Conservation (phyloP, 2,329 filamentous ascomycete genomes). For the Fusarium sp. region DNA sequence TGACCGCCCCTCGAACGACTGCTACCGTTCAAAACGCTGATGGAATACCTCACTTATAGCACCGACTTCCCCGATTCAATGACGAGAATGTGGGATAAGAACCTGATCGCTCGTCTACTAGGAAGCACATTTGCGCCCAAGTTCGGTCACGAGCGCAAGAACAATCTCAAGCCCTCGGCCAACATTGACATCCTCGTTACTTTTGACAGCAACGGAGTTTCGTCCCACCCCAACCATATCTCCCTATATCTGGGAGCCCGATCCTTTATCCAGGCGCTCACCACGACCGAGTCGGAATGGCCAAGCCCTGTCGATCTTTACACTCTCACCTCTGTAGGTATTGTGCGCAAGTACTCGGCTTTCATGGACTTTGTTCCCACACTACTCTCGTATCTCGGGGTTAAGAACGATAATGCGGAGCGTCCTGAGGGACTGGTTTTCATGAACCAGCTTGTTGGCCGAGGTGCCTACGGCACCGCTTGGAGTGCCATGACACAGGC, state of each 20-base stretch:
- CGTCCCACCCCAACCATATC: slow-evolving; percentile 92
- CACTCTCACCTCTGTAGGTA: slow-evolving; percentile 78
- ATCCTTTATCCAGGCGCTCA: slow-evolving; percentile 75
- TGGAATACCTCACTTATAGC: slow-evolving; percentile 21
- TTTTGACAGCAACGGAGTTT: slow-evolving; percentile 87
- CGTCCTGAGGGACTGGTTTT: slow-evolving; percentile 74
- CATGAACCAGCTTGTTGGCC: slow-evolving; percentile 76
- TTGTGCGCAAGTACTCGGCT: slow-evolving; percentile 84
- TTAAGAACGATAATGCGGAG: slow-evolving; percentile 48
- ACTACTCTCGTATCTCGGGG: slow-evolving; percentile 60
- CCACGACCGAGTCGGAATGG: slow-evolving; percentile 74
- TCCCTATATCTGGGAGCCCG: slow-evolving; percentile 86
- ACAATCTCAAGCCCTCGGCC: slow-evolving; percentile 56
- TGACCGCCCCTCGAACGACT: background rate
- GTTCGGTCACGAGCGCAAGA: slow-evolving; percentile 55
- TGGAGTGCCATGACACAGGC: slow-evolving; percentile 89
- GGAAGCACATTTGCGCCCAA: slow-evolving; percentile 79
- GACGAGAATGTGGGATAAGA: slow-evolving; percentile 79
- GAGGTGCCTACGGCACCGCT: slow-evolving; percentile 66
- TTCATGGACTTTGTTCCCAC: slow-evolving; percentile 82
- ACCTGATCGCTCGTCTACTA: slow-evolving; percentile 77
- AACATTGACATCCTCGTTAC: slow-evolving; percentile 87
- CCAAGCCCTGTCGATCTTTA: slow-evolving; percentile 85
- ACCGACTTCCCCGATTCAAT: slow-evolving; percentile 90
- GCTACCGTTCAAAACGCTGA: slow-evolving; percentile 1